These are phyloP conservation scores for Amaranthus palmeri DNA, from an alignment of 148 eudicot genomes.

Conservation along the genomic window DNA sequence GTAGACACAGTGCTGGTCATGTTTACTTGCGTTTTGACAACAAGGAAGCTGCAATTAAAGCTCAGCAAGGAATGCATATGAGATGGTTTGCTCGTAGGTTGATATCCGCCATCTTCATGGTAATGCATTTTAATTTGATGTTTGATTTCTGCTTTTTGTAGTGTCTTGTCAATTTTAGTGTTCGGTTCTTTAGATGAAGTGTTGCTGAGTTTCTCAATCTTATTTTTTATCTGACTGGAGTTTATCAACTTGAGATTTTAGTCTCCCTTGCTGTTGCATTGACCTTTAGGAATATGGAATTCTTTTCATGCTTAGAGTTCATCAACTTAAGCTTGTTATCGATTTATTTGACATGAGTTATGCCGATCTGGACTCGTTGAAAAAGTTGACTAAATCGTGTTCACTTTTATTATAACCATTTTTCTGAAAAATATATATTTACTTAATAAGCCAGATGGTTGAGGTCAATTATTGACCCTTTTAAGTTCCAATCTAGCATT, in stretches of 20 bases:
- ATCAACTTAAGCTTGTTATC: no score
- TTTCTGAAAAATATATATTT: no score
- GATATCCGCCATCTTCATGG: conserved; percentile 85
- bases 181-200: no score
- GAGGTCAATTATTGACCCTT: no score
- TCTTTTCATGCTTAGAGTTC: neutral
- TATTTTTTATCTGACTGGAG: neutral
- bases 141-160: neutral
- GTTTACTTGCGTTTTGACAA: conserved; percentile 76
- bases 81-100: conserved; percentile 93
- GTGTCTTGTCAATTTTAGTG: neutral
- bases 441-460: no score
- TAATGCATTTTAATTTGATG: conserved; percentile 28
- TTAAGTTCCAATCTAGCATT: no score
- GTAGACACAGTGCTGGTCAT: conserved; percentile 87
- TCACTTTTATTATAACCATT: no score
- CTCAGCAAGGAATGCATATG: conserved; percentile 82
- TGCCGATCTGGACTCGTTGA: no score
- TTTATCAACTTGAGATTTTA: neutral
- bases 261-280: neutral
- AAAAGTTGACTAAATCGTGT: no score
- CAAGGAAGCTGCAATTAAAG: conserved; percentile 67
- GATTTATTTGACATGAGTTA: no score
- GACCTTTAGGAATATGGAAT: neutral
- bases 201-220: neutral